Conservation (phyloP, 768 basidiomycete genomes). For the Strobilomyces confusus region DNA sequence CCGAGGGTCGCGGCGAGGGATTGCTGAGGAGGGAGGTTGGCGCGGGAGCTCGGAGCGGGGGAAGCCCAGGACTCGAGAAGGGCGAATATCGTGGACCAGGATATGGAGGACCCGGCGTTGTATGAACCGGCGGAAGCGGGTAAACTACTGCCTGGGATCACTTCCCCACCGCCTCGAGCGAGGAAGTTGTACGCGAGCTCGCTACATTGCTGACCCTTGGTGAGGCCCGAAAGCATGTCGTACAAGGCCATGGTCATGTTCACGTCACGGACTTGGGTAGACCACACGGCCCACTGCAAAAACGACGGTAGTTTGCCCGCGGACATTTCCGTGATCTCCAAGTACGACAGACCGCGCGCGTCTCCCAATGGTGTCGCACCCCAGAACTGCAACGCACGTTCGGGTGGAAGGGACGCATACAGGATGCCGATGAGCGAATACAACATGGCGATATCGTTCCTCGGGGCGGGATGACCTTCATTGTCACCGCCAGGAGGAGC, state of each 20-base stretch:
- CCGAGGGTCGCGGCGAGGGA: slow-evolving; percentile 31
- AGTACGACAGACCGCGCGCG: slow-evolving; percentile 42
- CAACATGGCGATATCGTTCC: slow-evolving; percentile 82
- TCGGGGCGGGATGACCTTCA: slow-evolving; percentile 47
- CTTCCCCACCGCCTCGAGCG: slow-evolving; percentile 68
- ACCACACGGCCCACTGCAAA: slow-evolving; percentile 88
- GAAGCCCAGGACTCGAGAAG: slow-evolving; percentile 72
- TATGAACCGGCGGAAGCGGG: slow-evolving; percentile 35
- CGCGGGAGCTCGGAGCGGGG: slow-evolving; percentile 45
- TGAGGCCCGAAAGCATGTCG: slow-evolving; percentile 83
- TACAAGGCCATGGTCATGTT: slow-evolving; percentile 77
- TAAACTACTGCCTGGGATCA: slow-evolving; percentile 56
- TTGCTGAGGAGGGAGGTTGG: slow-evolving; percentile 42
- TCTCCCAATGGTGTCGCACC: slow-evolving; percentile 52
- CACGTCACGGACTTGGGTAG: slow-evolving; percentile 67
- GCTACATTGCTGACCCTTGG: slow-evolving; percentile 81
- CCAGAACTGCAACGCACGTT: slow-evolving; percentile 86
- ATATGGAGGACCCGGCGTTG: slow-evolving; percentile 54
- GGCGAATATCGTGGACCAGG: slow-evolving; percentile 78
- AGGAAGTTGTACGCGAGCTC: slow-evolving; percentile 88
- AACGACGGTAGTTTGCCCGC: slow-evolving; percentile 67
- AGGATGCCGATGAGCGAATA: slow-evolving; percentile 81
- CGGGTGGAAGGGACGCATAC: slow-evolving; percentile 70
- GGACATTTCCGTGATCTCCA: slow-evolving; percentile 58
- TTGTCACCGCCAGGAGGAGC: slow-evolving; percentile 38